Conservation (phyloP, 805 yeast species). For the Teunomyces barrocoloradensis region DNA sequence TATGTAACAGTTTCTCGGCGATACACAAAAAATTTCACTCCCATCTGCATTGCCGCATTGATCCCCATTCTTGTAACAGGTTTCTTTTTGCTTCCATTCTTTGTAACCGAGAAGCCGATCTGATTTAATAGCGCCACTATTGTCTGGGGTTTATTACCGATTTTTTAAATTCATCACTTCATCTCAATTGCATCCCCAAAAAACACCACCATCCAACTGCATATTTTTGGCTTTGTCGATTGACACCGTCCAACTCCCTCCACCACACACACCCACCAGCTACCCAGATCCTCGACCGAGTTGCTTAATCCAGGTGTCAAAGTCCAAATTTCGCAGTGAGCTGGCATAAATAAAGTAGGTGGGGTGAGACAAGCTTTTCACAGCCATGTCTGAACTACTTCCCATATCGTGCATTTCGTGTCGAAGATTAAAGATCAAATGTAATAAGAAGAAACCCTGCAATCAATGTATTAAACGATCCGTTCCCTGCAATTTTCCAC, state of each 20-base stretch:
- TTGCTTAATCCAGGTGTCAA: background rate
- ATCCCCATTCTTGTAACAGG: background rate
- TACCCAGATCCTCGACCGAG: background rate
- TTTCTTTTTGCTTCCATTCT: background rate
- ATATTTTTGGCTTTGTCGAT: background rate
- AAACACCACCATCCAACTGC: background rate
- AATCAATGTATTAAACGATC: conserved; percentile 38
- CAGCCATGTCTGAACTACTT: conserved; percentile 20
- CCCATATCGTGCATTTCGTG: conserved; percentile 39
- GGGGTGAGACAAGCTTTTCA: conserved; percentile 1
- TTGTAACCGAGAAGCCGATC: background rate
- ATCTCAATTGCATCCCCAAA: background rate
- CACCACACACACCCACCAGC: background rate
- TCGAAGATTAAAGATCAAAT: conserved; percentile 34
- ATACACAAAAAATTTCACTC: background rate
- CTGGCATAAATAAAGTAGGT: background rate
- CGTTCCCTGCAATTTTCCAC: conserved; percentile 44
- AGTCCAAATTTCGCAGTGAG: background rate
- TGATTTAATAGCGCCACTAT: background rate
- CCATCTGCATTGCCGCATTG: background rate
- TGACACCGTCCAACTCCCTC: background rate
- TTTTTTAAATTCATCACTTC: background rate
- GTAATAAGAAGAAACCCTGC: conserved; percentile 38
- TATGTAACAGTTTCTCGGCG: background rate
- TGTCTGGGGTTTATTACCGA: background rate